Conservation (phyloP, 2,329 filamentous ascomycete genomes). For the Septoria linicola region DNA sequence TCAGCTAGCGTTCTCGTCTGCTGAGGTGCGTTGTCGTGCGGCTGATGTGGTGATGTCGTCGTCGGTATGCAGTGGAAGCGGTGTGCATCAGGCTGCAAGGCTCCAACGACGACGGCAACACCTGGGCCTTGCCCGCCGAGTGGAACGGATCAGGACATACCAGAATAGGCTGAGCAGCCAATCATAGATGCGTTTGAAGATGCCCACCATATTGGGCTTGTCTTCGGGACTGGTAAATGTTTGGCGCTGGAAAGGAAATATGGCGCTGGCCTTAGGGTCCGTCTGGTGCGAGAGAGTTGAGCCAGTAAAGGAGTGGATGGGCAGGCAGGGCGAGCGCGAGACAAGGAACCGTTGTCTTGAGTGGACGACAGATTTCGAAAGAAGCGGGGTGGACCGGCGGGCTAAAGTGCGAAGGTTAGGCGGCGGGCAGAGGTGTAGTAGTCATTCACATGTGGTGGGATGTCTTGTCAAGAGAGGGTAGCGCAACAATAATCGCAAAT, state of each 20-base stretch:
- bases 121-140: too few species aligned
- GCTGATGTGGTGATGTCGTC: slow-evolving; percentile 21
- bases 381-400: slow-evolving; percentile 12
- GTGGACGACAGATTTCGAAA: slow-evolving; percentile 18
- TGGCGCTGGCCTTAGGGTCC: slow-evolving; percentile 12
- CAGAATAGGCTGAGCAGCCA: slow-evolving; percentile 98
- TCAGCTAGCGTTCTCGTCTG: slow-evolving; percentile 24
- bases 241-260: slow-evolving; percentile 8
- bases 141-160: slow-evolving; percentile 54
- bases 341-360: slow-evolving; percentile 18
- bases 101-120: slow-evolving; percentile 15
- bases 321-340: slow-evolving; percentile 20
- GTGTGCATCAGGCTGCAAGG: slow-evolving; percentile 24
- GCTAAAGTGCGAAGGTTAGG: slow-evolving; percentile 4
- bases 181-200: slow-evolving; percentile 95
- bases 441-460: too few species aligned
- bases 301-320: slow-evolving; percentile 15
- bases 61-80: slow-evolving; percentile 12
- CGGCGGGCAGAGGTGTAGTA: slow-evolving; percentile 1
- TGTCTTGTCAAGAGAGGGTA: too few species aligned
- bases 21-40: slow-evolving; percentile 12
- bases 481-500: too few species aligned
- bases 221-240: slow-evolving; percentile 2
- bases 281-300: slow-evolving; percentile 7
- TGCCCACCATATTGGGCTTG: slow-evolving; percentile 68